Evolutionary conservation across 108 stramenopile genomes (phyloP).

Genomic region (Parietichytrium sp.): DNA sequence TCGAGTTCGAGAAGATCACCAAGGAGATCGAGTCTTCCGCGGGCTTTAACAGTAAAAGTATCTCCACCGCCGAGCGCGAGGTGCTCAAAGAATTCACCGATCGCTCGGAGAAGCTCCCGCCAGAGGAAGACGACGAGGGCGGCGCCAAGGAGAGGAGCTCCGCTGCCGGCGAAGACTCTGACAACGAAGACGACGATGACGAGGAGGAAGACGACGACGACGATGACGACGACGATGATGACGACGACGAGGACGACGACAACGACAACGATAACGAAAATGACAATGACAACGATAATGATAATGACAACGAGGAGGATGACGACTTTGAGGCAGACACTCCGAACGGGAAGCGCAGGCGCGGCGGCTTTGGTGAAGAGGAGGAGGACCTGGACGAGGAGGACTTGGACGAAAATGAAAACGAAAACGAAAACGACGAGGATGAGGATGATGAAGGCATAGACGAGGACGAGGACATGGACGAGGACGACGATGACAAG

Average conservation of each 20-base stretch:
- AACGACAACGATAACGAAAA: neutral
- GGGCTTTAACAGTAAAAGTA: neutral
- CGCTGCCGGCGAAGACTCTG: neutral
- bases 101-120: neutral
- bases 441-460: no score
- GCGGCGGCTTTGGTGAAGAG: no score
- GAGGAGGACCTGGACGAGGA: neutral
- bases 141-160: neutral
- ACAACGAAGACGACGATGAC: constrained; percentile 2
- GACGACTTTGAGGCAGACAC: neutral
- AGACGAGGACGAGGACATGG: neutral
- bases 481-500: neutral
- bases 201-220: constrained; percentile 26
- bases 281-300: neutral
- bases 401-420: neutral
- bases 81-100: neutral
- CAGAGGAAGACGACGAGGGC: neutral
- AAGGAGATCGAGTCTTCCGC: neutral
- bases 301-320: neutral
- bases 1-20: constrained; percentile 27
- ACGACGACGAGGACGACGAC: neutral
- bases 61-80: neutral
- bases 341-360: no score
- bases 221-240: neutral
- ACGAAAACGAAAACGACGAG: neutral